Conservation (phyloP, 2,329 filamentous ascomycete species). For the Ophiosphaerella narmari region DNA sequence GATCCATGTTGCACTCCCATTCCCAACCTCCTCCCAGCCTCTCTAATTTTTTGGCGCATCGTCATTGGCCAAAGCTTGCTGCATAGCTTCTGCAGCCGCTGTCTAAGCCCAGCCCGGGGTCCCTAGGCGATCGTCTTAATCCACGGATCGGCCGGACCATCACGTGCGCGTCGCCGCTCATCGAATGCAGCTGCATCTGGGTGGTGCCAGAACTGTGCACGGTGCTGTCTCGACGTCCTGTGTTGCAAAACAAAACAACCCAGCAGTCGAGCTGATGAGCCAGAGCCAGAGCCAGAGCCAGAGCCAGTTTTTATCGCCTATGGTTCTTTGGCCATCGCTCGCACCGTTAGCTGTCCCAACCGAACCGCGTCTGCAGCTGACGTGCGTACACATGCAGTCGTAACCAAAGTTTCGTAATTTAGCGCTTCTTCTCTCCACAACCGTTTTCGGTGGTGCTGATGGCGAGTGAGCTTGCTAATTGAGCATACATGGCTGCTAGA, state of each 20-base stretch:
- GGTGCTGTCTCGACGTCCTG: too few relatives aligned
- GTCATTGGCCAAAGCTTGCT: slow-evolving; percentile 23
- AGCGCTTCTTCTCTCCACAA: too few relatives aligned
- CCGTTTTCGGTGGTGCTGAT: too few relatives aligned
- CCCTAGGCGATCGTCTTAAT: slow-evolving; percentile 8
- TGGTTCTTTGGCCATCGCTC: background rate
- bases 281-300: background rate
- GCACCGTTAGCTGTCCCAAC: background rate
- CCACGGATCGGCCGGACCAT: slow-evolving; percentile 17
- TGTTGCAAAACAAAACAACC: background rate
- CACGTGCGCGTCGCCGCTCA: slow-evolving; percentile 9
- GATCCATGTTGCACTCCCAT: slow-evolving; percentile 24
- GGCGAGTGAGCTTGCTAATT: too few relatives aligned
- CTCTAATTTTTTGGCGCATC: slow-evolving; percentile 18
- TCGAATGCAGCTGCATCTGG: background rate
- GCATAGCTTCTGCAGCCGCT: slow-evolving; percentile 13
- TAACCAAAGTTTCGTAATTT: background rate
- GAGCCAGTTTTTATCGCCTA: background rate
- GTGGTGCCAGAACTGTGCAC: background rate
- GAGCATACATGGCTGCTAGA: too few relatives aligned
- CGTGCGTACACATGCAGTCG: slow-evolving; percentile 7
- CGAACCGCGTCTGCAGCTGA: background rate
- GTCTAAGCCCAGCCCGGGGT: slow-evolving; percentile 12
- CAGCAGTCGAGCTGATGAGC: too few relatives aligned
- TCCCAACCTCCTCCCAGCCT: slow-evolving; percentile 32